Evolutionary conservation across 192 early-diverging fungal genomes (phyloP).

Genomic region (Powellomyces hirtus): DNA sequence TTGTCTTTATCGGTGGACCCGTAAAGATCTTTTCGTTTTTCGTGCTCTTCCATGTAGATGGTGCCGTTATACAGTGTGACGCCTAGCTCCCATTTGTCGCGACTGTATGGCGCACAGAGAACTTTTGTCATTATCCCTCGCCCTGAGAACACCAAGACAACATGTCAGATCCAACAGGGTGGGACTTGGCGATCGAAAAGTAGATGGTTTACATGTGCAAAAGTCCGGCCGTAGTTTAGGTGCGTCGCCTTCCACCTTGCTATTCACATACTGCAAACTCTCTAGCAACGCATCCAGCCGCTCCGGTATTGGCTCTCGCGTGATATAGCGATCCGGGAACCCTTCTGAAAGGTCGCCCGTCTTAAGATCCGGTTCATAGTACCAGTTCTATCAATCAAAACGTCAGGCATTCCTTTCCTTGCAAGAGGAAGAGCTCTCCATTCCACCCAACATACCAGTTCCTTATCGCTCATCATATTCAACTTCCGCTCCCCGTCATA

Average conservation of each 20-base stretch:
- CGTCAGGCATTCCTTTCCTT: not conserved
- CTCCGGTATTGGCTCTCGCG: slow-evolving; percentile 63
- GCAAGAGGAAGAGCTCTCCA: not conserved
- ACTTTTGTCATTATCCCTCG: slow-evolving; percentile 90
- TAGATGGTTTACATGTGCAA: slow-evolving; percentile 44
- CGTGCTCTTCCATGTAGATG: slow-evolving; percentile 74
- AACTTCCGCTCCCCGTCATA: slow-evolving; percentile 33
- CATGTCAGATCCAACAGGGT: not conserved
- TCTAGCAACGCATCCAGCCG: slow-evolving; percentile 80
- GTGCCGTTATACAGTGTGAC: slow-evolving; percentile 65
- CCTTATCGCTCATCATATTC: slow-evolving; percentile 6
- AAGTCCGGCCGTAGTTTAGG: slow-evolving; percentile 6
- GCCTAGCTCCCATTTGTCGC: slow-evolving; percentile 81
- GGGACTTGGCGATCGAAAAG: too few relatives aligned
- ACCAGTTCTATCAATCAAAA: slow-evolving; percentile 7
- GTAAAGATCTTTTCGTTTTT: slow-evolving; percentile 31
- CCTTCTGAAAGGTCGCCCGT: slow-evolving; percentile 53
- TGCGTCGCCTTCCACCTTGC: not conserved
- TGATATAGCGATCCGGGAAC: slow-evolving; percentile 64
- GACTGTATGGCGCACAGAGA: slow-evolving; percentile 74
- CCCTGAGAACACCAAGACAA: too few relatives aligned
- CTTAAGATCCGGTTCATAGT: slow-evolving; percentile 18
- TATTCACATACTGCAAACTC: slow-evolving; percentile 26
- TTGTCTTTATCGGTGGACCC: slow-evolving; percentile 54
- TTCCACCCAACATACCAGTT: slow-evolving; percentile 18